Evolutionary conservation across 306 rosid genomes (phyloP), one percentile per base, ranked within the genome.

Genomic region (Quercus berberidifolia): DNA sequence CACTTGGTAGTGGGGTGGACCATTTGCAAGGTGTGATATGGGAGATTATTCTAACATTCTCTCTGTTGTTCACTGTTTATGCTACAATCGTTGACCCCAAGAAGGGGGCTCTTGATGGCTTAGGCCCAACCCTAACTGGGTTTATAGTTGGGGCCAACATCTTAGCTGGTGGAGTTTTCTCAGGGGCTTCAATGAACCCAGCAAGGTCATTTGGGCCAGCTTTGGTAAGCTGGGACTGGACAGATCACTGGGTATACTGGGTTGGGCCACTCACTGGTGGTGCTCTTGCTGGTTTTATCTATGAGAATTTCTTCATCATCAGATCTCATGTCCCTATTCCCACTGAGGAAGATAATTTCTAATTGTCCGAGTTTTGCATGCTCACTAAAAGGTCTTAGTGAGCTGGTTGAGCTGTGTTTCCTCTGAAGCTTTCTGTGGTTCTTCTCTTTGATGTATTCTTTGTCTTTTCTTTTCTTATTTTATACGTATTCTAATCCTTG

Each of bases 181-280:
- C 93, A 0, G 93, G 93, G 1, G 95, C 90, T 23, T 91, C 99
- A 1, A 94, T 94, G 95, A 94, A 94, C 87, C 97, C 97, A 0
- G 97, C 97, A 5, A 82, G 99, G 11, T 90, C 97, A 3, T 94
- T 94, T 75, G 99, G 99, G 64, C 97, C 97, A 7, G 97, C 99
- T 55, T 83, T 94, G 88, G 94, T 90, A 5, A 74, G 86, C 65
- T 87, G 97, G 56, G 77, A 87, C 60, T 94, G 97, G 97, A 92
- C 97, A 0, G 90, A 94, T 69, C 93, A 94, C 20, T 94, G 97
- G 99, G 91, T 94, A 55, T 92, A 94, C 75, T 94, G 99, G 97
- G 93, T 90, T 52, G 97, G 99, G 6, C 99, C 98, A 14, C 91
- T 92, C 21, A 84, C 90, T 54, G 99, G 97, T 35, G 99, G 97